Evolutionary conservation across 768 basidiomycete genomes (phyloP).

Genomic region (Auricularia sp.): DNA sequence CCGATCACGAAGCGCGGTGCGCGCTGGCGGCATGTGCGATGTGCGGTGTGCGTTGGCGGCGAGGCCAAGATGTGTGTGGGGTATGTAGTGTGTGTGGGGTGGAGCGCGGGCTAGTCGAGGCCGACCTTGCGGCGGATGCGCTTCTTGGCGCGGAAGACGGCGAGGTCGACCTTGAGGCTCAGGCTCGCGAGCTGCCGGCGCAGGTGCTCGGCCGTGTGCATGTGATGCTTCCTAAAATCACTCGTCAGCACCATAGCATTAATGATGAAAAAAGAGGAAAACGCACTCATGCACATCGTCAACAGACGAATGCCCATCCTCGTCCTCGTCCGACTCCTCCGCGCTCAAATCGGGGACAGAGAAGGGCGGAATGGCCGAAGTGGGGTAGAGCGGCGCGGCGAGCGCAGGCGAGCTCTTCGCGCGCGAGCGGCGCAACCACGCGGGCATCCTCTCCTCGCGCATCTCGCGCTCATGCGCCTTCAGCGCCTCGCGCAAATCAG

Average conservation of each 20-base stretch:
- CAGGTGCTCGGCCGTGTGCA: neutral
- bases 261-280: neutral
- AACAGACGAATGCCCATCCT: neutral
- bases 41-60: too few relatives aligned
- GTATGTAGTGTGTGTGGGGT: too few relatives aligned
- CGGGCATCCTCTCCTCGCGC: neutral
- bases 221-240: neutral
- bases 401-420: neutral
- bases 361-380: neutral
- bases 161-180: neutral
- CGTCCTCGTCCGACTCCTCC: neutral
- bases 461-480: neutral
- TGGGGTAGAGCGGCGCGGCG: neutral
- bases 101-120: neutral
- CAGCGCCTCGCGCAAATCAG: neutral
- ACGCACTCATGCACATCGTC: neutral
- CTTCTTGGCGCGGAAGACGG: slow-evolving; percentile 1
- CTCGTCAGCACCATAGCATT: neutral
- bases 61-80: too few relatives aligned
- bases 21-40: too few relatives aligned
- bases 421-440: neutral
- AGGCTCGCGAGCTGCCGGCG: neutral
- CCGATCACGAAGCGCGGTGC: too few relatives aligned
- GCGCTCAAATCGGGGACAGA: neutral
- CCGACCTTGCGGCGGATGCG: neutral